Base-by-base conservation (phyloP, 2,329 filamentous ascomycete genomes). In the Plenodomus tracheiphilus region DNA sequence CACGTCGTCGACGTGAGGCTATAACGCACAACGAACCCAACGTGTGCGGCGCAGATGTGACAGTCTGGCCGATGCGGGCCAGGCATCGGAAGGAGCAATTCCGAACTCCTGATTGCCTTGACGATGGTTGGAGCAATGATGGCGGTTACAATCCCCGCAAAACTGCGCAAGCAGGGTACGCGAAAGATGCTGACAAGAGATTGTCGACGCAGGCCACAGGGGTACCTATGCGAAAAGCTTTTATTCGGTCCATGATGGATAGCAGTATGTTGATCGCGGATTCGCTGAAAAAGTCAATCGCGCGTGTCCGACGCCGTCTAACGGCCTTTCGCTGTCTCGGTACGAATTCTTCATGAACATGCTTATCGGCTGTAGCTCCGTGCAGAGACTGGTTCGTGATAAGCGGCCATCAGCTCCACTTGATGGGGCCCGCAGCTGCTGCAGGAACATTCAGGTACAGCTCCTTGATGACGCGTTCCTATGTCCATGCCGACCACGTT, bases 381-480 rank as follows among this genome's bases (percentile, higher is more conserved):
- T 32, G 6, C 6, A 4, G 20, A 19, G 18, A 37, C 40, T 40
- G 34, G 35, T 10, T 32, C 38, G 39, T 25, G 38, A 53, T 51
- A 41, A 49, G 41, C 43, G 43, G 39, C 43, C 9, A 46, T 55
- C 54, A 56, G 53, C 43, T 49, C 28, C 50, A 20, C 28, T 4
- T 6, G 46, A 46, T 40, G 54, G 56, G 49, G 48, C 46, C 58
- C 45, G 53, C 52, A 54, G 53, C 62, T 57, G 59, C 58, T 64
- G 61, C 64, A 68, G 63, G 62, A 61, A 68, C 62, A 15, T 42
- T 30, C 51, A 50, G 45, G 45, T 18, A 46, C 53, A 46, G 19
- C 30, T 18, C 22, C 34, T 16, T 41, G 15, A 18, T 39, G 22
- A 25, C 22, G 22, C 22, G 22, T n/a, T n/a, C n/a, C n/a, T n/a